A percentile compares a stretch with the other conserved stretches of the same genome.
Conservation (phyloP, 2,329 filamentous ascomycete species). For the Diplodia seriata region DNA sequence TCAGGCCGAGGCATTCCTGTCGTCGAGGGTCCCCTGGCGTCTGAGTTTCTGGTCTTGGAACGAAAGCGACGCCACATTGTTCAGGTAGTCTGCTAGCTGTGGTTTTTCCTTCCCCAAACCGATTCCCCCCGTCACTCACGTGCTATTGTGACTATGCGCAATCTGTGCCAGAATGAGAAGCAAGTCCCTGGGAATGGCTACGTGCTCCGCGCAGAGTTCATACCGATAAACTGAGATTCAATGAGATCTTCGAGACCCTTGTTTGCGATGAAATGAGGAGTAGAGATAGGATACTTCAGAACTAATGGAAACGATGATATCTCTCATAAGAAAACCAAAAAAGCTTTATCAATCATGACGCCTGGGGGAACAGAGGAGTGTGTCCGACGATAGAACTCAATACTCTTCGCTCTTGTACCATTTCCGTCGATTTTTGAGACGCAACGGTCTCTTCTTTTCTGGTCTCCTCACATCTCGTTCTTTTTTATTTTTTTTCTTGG, state of each 20-base stretch:
- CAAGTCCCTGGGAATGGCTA: no score
- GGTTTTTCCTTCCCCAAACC: background rate
- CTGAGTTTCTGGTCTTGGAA: background rate
- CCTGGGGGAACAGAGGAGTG: background rate
- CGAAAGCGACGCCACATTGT: background rate
- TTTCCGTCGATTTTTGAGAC: background rate
- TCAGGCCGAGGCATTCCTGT: background rate
- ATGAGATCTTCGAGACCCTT: background rate
- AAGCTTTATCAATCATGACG: background rate
- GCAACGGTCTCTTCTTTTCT: background rate
- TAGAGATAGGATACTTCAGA: no score
- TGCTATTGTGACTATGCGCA: background rate
- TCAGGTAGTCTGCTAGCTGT: background rate
- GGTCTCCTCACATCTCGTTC: background rate
- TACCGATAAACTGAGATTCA: background rate
- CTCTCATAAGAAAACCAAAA: background rate
- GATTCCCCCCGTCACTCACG: background rate
- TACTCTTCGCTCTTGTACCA: background rate
- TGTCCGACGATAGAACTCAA: background rate
- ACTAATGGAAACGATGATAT: background rate
- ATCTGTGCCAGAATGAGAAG: background rate
- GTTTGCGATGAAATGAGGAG: no score
- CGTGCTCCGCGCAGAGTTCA: no score
- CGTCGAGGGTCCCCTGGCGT: no score
- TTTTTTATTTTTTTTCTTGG: background rate